Conservation (phyloP, 2,329 filamentous ascomycete species). For the Nemania sp. region DNA sequence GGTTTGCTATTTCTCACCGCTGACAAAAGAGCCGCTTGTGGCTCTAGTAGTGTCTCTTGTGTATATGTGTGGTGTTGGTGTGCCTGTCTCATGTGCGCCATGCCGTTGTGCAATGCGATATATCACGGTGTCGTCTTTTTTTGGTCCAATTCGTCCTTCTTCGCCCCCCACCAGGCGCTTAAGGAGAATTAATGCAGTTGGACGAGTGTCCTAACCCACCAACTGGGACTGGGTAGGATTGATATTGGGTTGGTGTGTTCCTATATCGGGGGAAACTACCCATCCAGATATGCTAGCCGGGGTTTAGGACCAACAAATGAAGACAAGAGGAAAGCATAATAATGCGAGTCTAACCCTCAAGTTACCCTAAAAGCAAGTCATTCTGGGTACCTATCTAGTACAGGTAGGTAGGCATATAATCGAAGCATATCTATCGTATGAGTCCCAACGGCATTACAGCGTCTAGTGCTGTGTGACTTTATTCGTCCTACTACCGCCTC, state of each 20-base stretch:
- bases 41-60: constrained; percentile 9
- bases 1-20: not conserved
- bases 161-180: constrained; percentile 31
- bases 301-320: constrained; percentile 12
- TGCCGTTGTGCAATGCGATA: constrained; percentile 18
- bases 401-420: not conserved
- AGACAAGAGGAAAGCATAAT: constrained; percentile 17
- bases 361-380: constrained; percentile 9
- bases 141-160: constrained; percentile 13
- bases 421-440: not conserved
- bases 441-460: constrained; percentile 2
- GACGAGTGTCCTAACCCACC: constrained; percentile 4
- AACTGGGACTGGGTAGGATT: not conserved
- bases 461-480: constrained; percentile 20
- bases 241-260: constrained; percentile 6
- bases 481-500: constrained; percentile 16
- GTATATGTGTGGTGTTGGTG: not conserved
- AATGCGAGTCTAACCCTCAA: constrained; percentile 13
- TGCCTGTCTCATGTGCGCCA: constrained; percentile 8
- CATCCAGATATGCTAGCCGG: constrained; percentile 18
- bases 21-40: constrained; percentile 11
- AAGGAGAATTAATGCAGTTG: constrained; percentile 14
- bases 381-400: not conserved
- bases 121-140: constrained; percentile 1
- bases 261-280: constrained; percentile 16